Evolutionary conservation across 305 asterid genomes (phyloP), one percentile per base, ranked within the genome.

Genomic region (Fraxinus paxiana): DNA sequence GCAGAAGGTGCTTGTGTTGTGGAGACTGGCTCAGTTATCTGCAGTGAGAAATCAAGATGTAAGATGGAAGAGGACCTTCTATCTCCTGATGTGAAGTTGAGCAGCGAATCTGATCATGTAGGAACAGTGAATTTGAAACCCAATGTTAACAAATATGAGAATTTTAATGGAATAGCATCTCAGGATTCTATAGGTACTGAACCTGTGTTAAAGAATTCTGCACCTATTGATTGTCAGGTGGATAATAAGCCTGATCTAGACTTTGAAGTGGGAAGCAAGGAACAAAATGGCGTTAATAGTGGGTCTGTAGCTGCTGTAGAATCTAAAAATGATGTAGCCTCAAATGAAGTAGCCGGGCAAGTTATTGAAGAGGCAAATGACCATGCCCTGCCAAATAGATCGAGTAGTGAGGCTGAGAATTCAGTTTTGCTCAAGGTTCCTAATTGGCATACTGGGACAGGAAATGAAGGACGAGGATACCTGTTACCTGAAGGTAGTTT

Each of bases 1-100:
- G 81, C 85, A 75, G 98, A 89, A 59, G 93, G 89, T 89, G 92
- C 91, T 70, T 91, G 93, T 85, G 87, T 85, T 77, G 86, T 89
- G 83, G 92, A 84, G 85, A 88, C 89, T 67, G 90, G 87, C 73
- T 85, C 91, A 0, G 77, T 59, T 77, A 33, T 87, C 61, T 85
- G 89, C 84, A 84, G 83, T 69, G 90, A 81, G 76, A 88, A 87
- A 85, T 87, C 93, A 13, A 88, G 83, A 41, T 79, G 85, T 77
- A 85, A 84, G 89, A 81, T 81, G 85, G 91, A 82, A 79, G 90
- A 80, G 67, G 90, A 86, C 78, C 82, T 83, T 26, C 85, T 75
- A 51, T 51, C 63, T n/a, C 63, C 63, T n/a, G 63, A 51, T 51
- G 63, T 51, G 63, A 51, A 51, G 82, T 80, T 80, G 73, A 85